Evolutionary conservation across 2,329 filamentous ascomycete genomes (phyloP), one percentile per base, ranked within the genome.

Genomic region (Drechslerella coelobrocha): DNA sequence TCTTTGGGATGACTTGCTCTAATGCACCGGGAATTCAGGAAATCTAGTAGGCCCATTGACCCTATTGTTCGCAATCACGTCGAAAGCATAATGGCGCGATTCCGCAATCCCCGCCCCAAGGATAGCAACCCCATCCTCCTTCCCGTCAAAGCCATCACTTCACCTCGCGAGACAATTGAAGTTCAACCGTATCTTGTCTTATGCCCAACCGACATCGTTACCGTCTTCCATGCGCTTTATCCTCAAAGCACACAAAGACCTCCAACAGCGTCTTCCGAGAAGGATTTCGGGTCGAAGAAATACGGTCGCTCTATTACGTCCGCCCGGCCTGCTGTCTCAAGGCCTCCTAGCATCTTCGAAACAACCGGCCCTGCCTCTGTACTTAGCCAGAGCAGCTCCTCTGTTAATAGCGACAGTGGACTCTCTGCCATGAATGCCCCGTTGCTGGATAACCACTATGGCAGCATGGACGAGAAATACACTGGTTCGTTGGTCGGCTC

Each of bases 141-240:
- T 8, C 72, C 75, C 17, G 88, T 88, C 23, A 85, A 88, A 73
- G 89, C 87, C 57, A 87, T 90, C 72, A 88, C 87, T 4, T 90
- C 88, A 2, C 81, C 90, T 9, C 82, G 88, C 72, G 89, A 92
- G 78, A 91, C 89, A n/a, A 84, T 84, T 19, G 89, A 91, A 78
- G 88, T 91, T 8, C 89, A 89, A 76, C 89, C 88, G 29, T 94
- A 91, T 76, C 81, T 95, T 75, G 89, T 93, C 31, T 80, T 96
- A 73, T 90, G 89, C 76, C 86, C 90, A 34, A 85, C 89, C 41
- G 92, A 97, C 78, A 81, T 96, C 73, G 82, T 89, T 34, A 92
- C 90, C 1, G 80, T 96, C 75, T 85, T 95, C 73, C 91, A 94
- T 78, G 88, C 89, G 9, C 84, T 97, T 12, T 96, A 92, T 76